Percentiles rank a stretch among this genome's conserved stretches.
Evolutionary conservation across 768 basidiomycete genomes (phyloP).

Genomic region (Cantharellus cinnabarinus): DNA sequence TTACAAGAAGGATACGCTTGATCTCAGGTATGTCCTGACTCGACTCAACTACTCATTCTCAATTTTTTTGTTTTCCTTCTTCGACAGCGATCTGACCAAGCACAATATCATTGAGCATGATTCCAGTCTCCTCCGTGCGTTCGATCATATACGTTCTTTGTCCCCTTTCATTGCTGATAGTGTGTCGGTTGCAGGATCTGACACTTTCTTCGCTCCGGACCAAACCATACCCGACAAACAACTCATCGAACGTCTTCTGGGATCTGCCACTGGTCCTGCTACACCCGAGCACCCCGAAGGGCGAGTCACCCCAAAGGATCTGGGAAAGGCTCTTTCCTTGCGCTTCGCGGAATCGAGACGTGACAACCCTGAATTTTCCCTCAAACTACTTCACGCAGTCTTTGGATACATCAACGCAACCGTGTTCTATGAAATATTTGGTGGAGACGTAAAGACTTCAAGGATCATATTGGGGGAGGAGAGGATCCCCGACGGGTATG

Average conservation of each 20-base stretch:
- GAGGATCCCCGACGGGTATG: slow-evolving; percentile 51
- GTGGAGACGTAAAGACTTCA: slow-evolving; percentile 39
- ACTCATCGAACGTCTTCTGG: slow-evolving; percentile 21
- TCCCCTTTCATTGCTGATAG: background rate
- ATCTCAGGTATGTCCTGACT: background rate
- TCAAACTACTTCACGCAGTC: slow-evolving; percentile 20
- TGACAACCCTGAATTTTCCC: background rate
- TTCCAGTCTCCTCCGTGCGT: slow-evolving; percentile 11
- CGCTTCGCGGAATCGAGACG: background rate
- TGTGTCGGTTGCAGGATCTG: slow-evolving; percentile 26
- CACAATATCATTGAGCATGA: slow-evolving; percentile 11
- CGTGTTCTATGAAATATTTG: slow-evolving; percentile 44
- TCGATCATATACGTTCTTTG: background rate
- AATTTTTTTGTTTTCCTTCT: background rate
- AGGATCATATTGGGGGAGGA: slow-evolving; percentile 39
- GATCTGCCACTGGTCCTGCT: slow-evolving; percentile 13
- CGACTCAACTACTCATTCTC: background rate
- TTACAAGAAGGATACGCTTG: slow-evolving; percentile 5
- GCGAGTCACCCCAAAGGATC: background rate
- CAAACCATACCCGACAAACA: slow-evolving; percentile 34
- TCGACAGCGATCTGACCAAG: background rate
- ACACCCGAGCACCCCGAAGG: slow-evolving; percentile 23
- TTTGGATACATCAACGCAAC: slow-evolving; percentile 27
- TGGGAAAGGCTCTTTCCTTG: background rate
- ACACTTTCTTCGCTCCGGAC: slow-evolving; percentile 26